Evolutionary conservation across 2,329 filamentous ascomycete species (phyloP).

Genomic region (Fonsecaea nubica): DNA sequence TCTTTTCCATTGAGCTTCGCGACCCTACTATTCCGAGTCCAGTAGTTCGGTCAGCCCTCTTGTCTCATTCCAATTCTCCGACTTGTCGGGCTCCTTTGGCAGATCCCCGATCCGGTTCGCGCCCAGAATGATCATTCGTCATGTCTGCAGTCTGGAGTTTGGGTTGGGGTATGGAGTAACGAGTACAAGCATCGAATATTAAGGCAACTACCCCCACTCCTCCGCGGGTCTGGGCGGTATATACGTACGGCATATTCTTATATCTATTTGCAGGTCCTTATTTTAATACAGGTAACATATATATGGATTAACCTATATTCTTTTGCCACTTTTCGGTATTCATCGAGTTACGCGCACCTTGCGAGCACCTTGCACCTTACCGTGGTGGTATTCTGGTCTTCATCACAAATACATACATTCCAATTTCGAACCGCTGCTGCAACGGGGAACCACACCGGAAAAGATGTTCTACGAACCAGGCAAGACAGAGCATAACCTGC

Average conservation of each 20-base stretch:
- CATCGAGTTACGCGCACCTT: too few relatives aligned
- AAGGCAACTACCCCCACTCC: neutral
- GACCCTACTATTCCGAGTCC: constrained; percentile 5
- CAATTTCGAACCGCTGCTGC: too few relatives aligned
- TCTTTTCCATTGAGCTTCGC: neutral
- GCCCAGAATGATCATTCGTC: neutral
- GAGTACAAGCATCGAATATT: neutral
- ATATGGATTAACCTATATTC: too few relatives aligned
- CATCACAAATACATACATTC: neutral
- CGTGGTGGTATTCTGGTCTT: too few relatives aligned
- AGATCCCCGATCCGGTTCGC: constrained; percentile 7
- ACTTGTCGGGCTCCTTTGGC: neutral
- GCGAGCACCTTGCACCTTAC: too few relatives aligned
- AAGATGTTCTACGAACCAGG: constrained; percentile 60
- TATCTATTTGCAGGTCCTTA: neutral
- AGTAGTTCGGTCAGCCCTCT: constrained; percentile 12
- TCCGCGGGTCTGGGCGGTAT: neutral
- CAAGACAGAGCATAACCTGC: constrained; percentile 59
- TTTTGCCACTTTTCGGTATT: too few relatives aligned
- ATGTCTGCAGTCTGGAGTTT: neutral
- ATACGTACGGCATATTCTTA: neutral
- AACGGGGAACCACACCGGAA: too few relatives aligned
- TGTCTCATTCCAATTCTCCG: neutral
- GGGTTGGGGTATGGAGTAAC: neutral
- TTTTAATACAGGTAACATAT: neutral